Evolutionary conservation across 495 filamentous ascomycete species (phyloP).

Genomic region (Aspergillus cavernicola): DNA sequence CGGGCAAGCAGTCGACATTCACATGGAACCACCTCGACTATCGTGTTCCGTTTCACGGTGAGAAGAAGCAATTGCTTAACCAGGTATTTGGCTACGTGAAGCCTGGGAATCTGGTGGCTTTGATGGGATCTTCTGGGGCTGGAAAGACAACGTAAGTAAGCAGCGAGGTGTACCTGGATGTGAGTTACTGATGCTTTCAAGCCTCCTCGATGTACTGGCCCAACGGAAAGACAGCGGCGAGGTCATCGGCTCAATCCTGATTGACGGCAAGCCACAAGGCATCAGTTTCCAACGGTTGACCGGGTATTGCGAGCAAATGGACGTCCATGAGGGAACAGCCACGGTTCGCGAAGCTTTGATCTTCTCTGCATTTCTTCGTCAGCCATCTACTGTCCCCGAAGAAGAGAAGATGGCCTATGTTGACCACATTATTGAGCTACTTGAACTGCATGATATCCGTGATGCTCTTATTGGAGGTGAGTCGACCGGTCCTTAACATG

Average conservation of each 20-base stretch:
- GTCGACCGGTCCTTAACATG: background rate
- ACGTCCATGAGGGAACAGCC: conserved; percentile 62
- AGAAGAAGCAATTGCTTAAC: conserved; percentile 59
- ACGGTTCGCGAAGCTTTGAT: conserved; percentile 46
- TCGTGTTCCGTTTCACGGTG: conserved; percentile 53
- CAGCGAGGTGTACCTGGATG: too few species aligned
- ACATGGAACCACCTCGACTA: conserved; percentile 66
- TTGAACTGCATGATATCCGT: conserved; percentile 43
- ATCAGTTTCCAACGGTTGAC: conserved; percentile 60
- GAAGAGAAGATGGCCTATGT: conserved; percentile 50
- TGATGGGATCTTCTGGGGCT: conserved; percentile 83
- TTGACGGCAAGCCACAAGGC: conserved; percentile 44
- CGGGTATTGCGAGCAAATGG: conserved; percentile 77
- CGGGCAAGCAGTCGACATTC: conserved; percentile 34
- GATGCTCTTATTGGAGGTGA: conserved; percentile 64
- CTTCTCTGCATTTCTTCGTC: conserved; percentile 48
- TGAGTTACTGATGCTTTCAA: too few species aligned
- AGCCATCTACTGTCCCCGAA: conserved; percentile 30
- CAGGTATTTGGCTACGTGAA: conserved; percentile 76
- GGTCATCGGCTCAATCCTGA: conserved; percentile 44
- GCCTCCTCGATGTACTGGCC: conserved; percentile 44
- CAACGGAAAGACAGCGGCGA: conserved; percentile 49
- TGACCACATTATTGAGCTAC: conserved; percentile 45
- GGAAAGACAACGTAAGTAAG: conserved; percentile 73
- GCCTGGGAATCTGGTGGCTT: conserved; percentile 71